Evolutionary conservation across 2,329 filamentous ascomycete species (phyloP).

Genomic region (Trichoderma sp.): DNA sequence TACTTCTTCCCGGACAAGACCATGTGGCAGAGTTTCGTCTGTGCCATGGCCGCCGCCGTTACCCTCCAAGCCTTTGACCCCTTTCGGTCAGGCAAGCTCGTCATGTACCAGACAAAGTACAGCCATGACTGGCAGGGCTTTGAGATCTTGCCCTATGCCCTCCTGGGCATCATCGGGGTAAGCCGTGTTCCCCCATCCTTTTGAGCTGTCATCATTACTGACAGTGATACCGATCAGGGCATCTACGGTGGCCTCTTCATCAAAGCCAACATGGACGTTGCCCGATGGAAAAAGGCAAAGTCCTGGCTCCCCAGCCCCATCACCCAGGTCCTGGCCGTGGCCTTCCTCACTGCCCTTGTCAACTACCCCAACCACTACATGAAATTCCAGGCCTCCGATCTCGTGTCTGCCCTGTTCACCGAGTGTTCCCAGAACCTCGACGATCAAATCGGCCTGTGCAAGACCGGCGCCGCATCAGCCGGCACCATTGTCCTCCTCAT

Average conservation of each 20-base stretch:
- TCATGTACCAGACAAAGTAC: constrained; percentile 94
- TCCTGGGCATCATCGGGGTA: constrained; percentile 81
- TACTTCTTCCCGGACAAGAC: constrained; percentile 99
- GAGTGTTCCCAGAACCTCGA: constrained; percentile 83
- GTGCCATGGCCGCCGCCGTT: constrained; percentile 97
- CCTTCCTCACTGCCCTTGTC: constrained; percentile 80
- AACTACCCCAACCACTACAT: constrained; percentile 98
- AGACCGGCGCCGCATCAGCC: constrained; percentile 78
- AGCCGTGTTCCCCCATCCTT: constrained; percentile 32
- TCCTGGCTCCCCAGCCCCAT: constrained; percentile 72
- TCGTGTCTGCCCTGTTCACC: constrained; percentile 88
- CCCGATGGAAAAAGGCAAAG: constrained; percentile 72
- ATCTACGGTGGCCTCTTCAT: constrained; percentile 94
- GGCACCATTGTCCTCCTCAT: constrained; percentile 81
- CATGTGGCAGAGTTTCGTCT: constrained; percentile 99
- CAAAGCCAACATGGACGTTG: constrained; percentile 86
- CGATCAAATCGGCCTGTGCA: constrained; percentile 89
- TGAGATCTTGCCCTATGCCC: constrained; percentile 82
- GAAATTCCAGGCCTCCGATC: constrained; percentile 86
- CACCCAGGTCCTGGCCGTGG: constrained; percentile 76
- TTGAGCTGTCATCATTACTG: neutral
- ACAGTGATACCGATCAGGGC: constrained; percentile 53
- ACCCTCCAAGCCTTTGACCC: constrained; percentile 91
- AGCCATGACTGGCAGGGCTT: constrained; percentile 91
- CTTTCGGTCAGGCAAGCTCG: constrained; percentile 92